A percentile compares a stretch with the other conserved stretches of the same genome.
These are phyloP conservation scores for Fusarium penzigii DNA, from an alignment of 2,329 filamentous ascomycete genomes.

Conservation along the genomic window DNA sequence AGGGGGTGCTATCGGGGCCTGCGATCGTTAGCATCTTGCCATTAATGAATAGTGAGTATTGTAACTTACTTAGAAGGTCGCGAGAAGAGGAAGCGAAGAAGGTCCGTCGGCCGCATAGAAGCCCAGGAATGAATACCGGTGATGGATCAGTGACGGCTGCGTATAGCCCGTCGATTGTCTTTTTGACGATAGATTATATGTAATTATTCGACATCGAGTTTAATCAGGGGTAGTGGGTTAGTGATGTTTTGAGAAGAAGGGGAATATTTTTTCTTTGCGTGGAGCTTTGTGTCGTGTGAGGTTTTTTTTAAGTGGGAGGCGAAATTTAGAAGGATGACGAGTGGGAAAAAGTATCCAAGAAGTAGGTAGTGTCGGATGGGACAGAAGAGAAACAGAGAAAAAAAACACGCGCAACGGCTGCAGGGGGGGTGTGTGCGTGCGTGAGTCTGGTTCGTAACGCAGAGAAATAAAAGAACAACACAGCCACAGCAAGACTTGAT, in stretches of 20 bases:
- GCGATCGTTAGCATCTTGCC: background rate
- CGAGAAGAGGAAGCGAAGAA: conserved; percentile 86
- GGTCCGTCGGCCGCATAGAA: conserved; percentile 91
- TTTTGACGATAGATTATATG: conserved; percentile 24
- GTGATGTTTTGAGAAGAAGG: background rate
- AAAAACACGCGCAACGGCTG: background rate
- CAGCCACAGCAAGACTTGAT: conserved; percentile 3
- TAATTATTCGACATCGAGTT: conserved; percentile 31
- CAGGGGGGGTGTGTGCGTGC: no score
- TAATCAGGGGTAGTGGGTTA: background rate
- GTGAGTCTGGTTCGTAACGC: background rate
- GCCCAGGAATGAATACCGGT: conserved; percentile 35
- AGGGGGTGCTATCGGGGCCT: conserved; percentile 64
- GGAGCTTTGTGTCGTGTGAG: conserved; percentile 21
- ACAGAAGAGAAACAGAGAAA: background rate
- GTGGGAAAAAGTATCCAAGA: background rate
- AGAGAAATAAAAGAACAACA: background rate
- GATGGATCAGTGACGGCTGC: conserved; percentile 24
- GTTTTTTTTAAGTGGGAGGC: background rate
- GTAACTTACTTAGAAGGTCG: conserved; percentile 81
- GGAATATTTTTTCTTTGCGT: background rate
- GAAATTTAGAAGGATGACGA: background rate
- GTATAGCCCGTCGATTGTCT: conserved; percentile 27
- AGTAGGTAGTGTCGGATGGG: background rate
- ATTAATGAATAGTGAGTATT: background rate